These are phyloP conservation scores for Globisporangium apiculatum DNA, from an alignment of 352 stramenopile genomes.

Conservation along the genomic window DNA sequence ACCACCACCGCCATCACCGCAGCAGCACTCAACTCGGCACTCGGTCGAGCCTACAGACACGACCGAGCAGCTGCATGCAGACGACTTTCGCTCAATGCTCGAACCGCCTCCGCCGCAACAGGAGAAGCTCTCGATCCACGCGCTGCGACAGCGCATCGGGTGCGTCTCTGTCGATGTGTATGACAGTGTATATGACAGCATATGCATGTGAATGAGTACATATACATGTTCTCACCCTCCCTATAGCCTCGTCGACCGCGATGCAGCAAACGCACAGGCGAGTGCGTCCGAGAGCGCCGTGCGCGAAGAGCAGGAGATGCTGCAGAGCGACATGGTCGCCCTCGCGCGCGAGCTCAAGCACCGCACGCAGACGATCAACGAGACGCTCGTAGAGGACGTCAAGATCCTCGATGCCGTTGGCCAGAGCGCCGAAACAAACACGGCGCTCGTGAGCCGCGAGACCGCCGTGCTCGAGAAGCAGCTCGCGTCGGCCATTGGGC, in stretches of 20 bases:
- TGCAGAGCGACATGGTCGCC: constrained; percentile 70
- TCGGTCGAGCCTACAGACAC: background rate
- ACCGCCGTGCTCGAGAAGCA: constrained; percentile 55
- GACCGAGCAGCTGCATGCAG: constrained; percentile 21
- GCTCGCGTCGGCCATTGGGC: constrained; percentile 58
- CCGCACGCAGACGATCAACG: constrained; percentile 66
- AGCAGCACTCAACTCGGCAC: background rate
- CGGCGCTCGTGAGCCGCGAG: constrained; percentile 50
- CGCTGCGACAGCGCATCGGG: constrained; percentile 54
- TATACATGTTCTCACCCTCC: background rate
- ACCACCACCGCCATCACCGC: background rate
- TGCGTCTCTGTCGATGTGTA: constrained; percentile 5
- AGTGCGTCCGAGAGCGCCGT: constrained; percentile 35
- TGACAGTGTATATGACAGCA: too few species aligned
- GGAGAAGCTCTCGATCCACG: constrained; percentile 47
- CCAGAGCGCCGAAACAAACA: constrained; percentile 62
- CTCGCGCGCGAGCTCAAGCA: constrained; percentile 70
- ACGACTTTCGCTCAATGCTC: constrained; percentile 62
- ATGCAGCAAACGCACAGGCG: constrained; percentile 12
- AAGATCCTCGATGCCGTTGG: constrained; percentile 74
- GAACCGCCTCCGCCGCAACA: constrained; percentile 21
- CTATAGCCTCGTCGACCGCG: constrained; percentile 29
- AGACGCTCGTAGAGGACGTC: constrained; percentile 56
- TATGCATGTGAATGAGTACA: too few species aligned
- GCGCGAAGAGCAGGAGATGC: constrained; percentile 56